Percentiles rank a stretch among this genome's conserved stretches.
These are phyloP conservation scores for Entrophospora sp. DNA, from an alignment of 192 early-diverging fungal species.

Conservation along the genomic window DNA sequence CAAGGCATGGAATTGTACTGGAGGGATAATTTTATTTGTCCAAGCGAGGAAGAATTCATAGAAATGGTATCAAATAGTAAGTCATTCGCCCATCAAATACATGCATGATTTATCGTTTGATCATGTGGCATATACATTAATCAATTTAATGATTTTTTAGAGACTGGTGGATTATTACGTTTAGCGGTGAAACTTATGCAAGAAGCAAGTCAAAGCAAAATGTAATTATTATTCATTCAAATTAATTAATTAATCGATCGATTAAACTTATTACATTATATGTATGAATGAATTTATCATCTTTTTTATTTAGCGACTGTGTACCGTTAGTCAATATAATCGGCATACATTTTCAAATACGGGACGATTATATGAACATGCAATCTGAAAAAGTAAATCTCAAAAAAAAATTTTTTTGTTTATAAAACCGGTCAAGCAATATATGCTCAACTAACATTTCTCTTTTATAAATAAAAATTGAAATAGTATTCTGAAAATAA, in stretches of 20 bases:
- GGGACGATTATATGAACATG: conserved; percentile 96
- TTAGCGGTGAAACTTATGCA: conserved; percentile 97
- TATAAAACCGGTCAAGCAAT: no score
- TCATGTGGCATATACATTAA: no score
- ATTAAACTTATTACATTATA: no score
- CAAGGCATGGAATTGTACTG: conserved; percentile 98
- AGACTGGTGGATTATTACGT: conserved; percentile 91
- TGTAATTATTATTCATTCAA: conserved; percentile 24
- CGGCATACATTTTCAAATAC: conserved; percentile 93
- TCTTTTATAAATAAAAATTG: background rate
- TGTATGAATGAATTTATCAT: background rate
- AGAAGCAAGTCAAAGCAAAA: conserved; percentile 40
- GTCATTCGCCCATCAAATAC: background rate
- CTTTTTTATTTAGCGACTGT: conserved; percentile 53
- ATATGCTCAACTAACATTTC: background rate
- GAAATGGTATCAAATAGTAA: conserved; percentile 93
- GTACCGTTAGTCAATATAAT: conserved; percentile 74
- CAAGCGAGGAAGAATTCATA: conserved; percentile 85
- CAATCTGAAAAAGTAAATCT: conserved; percentile 64
- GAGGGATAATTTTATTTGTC: conserved; percentile 85
- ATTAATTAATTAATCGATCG: no score
- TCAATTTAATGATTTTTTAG: conserved; percentile 39
- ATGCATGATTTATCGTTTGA: background rate
- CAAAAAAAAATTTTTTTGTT: no score
- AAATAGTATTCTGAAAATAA: conserved; percentile 83